Percentiles rank a stretch among this genome's conserved stretches.
phyloP scores from a whole-genome alignment of 116 monocot genomes.

The Iris pallida region DNA sequence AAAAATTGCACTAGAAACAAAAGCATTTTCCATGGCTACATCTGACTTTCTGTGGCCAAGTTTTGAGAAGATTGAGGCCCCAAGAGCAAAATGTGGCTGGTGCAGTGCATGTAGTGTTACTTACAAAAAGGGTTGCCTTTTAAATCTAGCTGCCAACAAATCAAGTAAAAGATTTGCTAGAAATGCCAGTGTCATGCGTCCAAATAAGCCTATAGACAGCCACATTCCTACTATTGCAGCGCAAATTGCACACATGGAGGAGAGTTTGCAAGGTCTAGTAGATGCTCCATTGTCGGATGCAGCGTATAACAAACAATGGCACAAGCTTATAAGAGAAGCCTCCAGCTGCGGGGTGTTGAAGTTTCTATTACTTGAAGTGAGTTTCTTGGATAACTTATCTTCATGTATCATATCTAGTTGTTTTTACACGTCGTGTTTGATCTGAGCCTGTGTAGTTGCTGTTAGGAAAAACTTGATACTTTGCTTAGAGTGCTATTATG shows the following conservation, averaged over 20 bases:
- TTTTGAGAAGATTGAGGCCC: slow-evolving; percentile 66
- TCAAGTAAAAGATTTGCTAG: slow-evolving; percentile 48
- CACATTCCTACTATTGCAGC: slow-evolving; percentile 50
- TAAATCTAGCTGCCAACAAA: slow-evolving; percentile 63
- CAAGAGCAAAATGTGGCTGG: slow-evolving; percentile 95
- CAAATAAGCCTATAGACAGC: slow-evolving; percentile 35
- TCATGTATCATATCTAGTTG: neutral
- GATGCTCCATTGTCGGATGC: slow-evolving; percentile 44
- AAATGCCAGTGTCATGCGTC: slow-evolving; percentile 30
- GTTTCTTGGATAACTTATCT: slow-evolving; percentile 21
- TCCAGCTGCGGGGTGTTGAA: slow-evolving; percentile 37
- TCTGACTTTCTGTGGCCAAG: slow-evolving; percentile 72
- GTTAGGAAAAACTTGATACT: neutral
- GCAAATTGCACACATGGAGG: slow-evolving; percentile 76
- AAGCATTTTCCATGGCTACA: slow-evolving; percentile 67
- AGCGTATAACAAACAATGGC: slow-evolving; percentile 48
- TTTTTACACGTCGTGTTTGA: neutral
- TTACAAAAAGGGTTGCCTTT: slow-evolving; percentile 70
- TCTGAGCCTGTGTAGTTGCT: neutral
- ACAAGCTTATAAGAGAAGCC: slow-evolving; percentile 44
- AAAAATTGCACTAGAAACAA: slow-evolving; percentile 55
- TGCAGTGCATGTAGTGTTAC: slow-evolving; percentile 68
- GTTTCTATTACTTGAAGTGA: slow-evolving; percentile 64
- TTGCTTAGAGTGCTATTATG: too few relatives aligned
- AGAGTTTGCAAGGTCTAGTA: slow-evolving; percentile 55